Percentiles rank a stretch among this genome's conserved stretches.
Evolutionary conservation across 177 flowering plant genomes (phyloP).

Genomic region (Vitis hybrid): DNA sequence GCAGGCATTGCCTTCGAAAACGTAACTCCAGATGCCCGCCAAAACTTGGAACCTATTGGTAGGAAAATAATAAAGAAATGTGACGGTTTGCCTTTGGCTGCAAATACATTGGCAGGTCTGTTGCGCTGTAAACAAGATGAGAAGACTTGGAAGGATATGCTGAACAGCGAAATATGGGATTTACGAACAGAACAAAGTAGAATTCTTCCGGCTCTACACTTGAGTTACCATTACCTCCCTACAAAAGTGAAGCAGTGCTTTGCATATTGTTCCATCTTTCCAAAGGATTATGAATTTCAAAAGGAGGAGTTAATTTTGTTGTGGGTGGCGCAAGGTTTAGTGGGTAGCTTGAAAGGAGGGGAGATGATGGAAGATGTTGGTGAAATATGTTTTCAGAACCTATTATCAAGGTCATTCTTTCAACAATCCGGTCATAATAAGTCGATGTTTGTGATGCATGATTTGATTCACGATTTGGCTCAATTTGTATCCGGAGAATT

Average conservation of each 20-base stretch:
- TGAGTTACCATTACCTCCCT: too few relatives aligned
- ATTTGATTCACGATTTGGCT: conserved; percentile 40
- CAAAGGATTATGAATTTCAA: conserved; percentile 26
- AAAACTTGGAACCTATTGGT: conserved; percentile 22
- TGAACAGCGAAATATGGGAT: neutral
- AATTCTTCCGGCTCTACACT: too few relatives aligned
- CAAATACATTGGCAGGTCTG: conserved; percentile 32
- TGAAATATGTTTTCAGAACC: conserved; percentile 21
- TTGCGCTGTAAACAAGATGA: conserved; percentile 6
- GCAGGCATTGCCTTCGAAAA: conserved; percentile 6
- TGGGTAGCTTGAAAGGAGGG: neutral
- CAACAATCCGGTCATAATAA: conserved; percentile 1
- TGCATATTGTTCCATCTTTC: conserved; percentile 36
- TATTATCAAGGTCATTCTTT: conserved; percentile 30
- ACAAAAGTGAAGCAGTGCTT: conserved; percentile 33
- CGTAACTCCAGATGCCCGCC: neutral
- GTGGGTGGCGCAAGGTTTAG: conserved; percentile 44
- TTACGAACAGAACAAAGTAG: too few relatives aligned
- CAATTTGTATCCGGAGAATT: conserved; percentile 15
- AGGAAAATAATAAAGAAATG: conserved; percentile 31
- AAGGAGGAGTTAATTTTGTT: conserved; percentile 19
- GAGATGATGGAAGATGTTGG: conserved; percentile 30
- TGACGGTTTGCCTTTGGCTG: conserved; percentile 46
- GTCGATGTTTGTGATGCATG: conserved; percentile 32
- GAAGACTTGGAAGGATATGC: conserved; percentile 19